Evolutionary conservation across 2,329 filamentous ascomycete genomes (phyloP).

Genomic region (Lasiodiplodia sp.): DNA sequence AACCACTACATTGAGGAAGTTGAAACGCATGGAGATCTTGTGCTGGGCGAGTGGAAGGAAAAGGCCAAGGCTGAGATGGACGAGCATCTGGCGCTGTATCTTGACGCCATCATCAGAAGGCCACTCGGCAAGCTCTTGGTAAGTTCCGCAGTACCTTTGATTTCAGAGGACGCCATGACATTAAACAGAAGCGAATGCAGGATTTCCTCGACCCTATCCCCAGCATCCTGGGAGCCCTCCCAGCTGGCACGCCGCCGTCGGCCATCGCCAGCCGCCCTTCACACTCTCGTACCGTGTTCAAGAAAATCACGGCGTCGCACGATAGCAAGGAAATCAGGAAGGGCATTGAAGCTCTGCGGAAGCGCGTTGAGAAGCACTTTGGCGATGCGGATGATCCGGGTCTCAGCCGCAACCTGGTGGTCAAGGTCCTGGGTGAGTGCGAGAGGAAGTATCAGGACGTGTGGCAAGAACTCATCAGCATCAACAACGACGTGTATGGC

Average conservation of each 20-base stretch:
- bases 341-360: constrained; percentile 87
- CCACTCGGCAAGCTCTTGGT: constrained; percentile 85
- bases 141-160: constrained; percentile 35
- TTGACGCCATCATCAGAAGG: constrained; percentile 85
- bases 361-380: constrained; percentile 97
- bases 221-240: constrained; percentile 66
- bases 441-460: constrained; percentile 63
- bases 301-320: constrained; percentile 82
- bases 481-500: constrained; percentile 54
- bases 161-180: not conserved
- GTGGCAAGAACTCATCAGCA: constrained; percentile 56
- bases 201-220: constrained; percentile 93
- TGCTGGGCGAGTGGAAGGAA: constrained; percentile 83
- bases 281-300: constrained; percentile 82
- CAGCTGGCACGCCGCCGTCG: constrained; percentile 52
- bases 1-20: constrained; percentile 96
- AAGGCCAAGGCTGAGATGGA: constrained; percentile 79
- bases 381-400: constrained; percentile 82
- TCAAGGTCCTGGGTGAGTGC: constrained; percentile 67
- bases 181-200: constrained; percentile 40
- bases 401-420: constrained; percentile 65
- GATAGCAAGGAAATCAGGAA: constrained; percentile 86
- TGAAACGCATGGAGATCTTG: constrained; percentile 73
- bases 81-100: constrained; percentile 88
- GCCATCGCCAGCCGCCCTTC: constrained; percentile 79